Percentiles rank a stretch among this genome's conserved stretches.
Evolutionary conservation across 2,329 filamentous ascomycete species (phyloP).

Genomic region (Alternaria arbusti): DNA sequence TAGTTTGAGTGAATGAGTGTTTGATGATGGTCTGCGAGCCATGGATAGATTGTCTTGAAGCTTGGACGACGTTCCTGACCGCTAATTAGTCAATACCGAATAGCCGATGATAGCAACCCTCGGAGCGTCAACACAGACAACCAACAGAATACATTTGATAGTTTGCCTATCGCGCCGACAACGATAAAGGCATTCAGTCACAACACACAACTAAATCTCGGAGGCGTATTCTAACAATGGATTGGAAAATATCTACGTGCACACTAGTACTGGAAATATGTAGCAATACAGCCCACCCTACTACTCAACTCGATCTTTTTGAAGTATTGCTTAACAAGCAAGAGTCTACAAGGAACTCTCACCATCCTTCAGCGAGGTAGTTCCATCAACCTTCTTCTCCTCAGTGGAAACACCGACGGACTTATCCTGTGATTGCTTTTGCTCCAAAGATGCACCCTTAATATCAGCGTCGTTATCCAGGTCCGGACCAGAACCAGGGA

Average conservation of each 20-base stretch:
- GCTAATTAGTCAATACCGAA: background rate
- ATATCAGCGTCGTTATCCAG: conserved; percentile 4
- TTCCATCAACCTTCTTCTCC: conserved; percentile 9
- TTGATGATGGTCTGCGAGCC: background rate
- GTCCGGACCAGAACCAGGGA: conserved; percentile 19
- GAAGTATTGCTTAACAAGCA: background rate
- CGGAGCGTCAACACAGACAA: background rate
- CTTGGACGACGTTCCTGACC: background rate
- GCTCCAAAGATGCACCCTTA: conserved; percentile 9
- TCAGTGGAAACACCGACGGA: background rate
- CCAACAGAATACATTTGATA: background rate
- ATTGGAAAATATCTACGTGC: background rate
- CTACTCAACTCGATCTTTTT: background rate
- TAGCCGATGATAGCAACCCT: background rate
- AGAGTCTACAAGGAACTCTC: conserved; percentile 11
- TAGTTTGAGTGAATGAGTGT: background rate
- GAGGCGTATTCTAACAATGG: background rate
- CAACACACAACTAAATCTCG: background rate
- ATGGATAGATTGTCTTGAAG: background rate
- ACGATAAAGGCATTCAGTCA: background rate
- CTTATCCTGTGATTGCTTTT: conserved; percentile 7
- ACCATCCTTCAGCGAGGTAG: conserved; percentile 5
- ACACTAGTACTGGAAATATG: background rate
- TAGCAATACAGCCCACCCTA: background rate
- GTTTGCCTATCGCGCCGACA: background rate